Base-by-base conservation (phyloP, 139 green algal genomes). In the Astrephomene gubernaculifera region DNA sequence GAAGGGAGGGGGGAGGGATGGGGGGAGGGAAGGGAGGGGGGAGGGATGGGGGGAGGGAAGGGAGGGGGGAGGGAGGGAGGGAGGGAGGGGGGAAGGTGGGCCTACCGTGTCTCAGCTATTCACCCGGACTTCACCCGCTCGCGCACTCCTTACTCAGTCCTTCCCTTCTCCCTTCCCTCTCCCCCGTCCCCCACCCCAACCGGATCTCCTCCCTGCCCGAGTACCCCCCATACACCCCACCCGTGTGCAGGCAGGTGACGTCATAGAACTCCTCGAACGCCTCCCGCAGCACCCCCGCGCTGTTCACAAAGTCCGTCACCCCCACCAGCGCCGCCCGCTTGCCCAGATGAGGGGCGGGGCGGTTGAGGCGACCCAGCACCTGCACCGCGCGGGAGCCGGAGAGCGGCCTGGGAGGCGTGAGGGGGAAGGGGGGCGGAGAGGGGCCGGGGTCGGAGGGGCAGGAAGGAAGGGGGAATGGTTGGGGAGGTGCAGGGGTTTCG, bases 251-350 rank as follows among this genome's bases (percentile, higher is more conserved):
- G 21, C 52, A 81, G 27, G 85, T 90, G 22, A 67, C 57, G 44
- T 83, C 82, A 44, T 78, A 89, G 52, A 87, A 92, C 64, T 87
- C 68, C 49, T 82, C 73, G n/a, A 92, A 90, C 0, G 81, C 76
- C 65, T 90, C 86, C 36, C 87, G 36, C 36, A 92, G 79, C 21
- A 10, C 27, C 17, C 86, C 86, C 57, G 68, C 82, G 35, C 69
- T 86, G 78, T 92, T 92, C 27, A 81, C 86, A 73, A 92, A 92
- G 86, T 92, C 89, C 53, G 89, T 82, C 71, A 92, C 86, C 10
- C 52, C 57, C 36, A 89, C 67, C 53, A 78, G 72, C 45, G 29
- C 41, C 27, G 70, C 44, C 29, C 25, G 8, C 80, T 90, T 88
- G 72, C 64, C 53, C 39, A 82, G 72, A n/a, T 33, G 24, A 10